Evolutionary conservation across 768 basidiomycete species (phyloP).

Genomic region (Suillus brevipes): DNA sequence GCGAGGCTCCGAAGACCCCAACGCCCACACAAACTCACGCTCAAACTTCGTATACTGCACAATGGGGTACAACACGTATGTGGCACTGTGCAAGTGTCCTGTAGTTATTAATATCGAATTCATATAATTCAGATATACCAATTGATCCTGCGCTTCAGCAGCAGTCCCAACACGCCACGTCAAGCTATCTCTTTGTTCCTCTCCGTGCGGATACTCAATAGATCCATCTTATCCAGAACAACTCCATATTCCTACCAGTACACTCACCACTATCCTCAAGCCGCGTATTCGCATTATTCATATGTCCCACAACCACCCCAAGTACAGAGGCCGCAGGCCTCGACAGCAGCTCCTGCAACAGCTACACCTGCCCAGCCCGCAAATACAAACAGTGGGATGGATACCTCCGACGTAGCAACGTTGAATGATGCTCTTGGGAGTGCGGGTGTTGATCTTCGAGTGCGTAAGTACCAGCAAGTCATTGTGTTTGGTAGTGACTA

Average conservation of each 20-base stretch:
- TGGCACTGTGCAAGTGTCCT: slow-evolving; percentile 6
- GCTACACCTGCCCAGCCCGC: slow-evolving; percentile 24
- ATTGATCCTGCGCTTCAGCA: slow-evolving; percentile 71
- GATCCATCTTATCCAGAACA: slow-evolving; percentile 34
- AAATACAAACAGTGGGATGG: slow-evolving; percentile 41
- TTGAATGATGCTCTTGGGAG: slow-evolving; percentile 84
- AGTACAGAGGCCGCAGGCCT: slow-evolving; percentile 29
- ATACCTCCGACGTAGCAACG: slow-evolving; percentile 73
- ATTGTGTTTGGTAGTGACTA: background rate
- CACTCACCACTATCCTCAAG: slow-evolving; percentile 39
- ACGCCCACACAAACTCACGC: slow-evolving; percentile 32
- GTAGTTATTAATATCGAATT: slow-evolving; percentile 1
- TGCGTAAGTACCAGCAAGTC: slow-evolving; percentile 30
- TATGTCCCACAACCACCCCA: slow-evolving; percentile 31
- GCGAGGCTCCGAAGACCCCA: slow-evolving; percentile 36
- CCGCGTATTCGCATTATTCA: slow-evolving; percentile 46
- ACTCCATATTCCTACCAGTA: slow-evolving; percentile 49
- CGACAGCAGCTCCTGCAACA: slow-evolving; percentile 17
- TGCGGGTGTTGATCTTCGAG: slow-evolving; percentile 84
- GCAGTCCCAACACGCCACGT: slow-evolving; percentile 50
- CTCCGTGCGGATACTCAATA: slow-evolving; percentile 9
- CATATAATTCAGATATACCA: slow-evolving; percentile 48
- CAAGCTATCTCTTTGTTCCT: slow-evolving; percentile 21
- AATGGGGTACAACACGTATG: slow-evolving; percentile 43
- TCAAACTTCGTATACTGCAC: slow-evolving; percentile 34